These are phyloP conservation scores for Cytospora piceicola DNA, from an alignment of 2,329 filamentous ascomycete species.

Conservation along the genomic window DNA sequence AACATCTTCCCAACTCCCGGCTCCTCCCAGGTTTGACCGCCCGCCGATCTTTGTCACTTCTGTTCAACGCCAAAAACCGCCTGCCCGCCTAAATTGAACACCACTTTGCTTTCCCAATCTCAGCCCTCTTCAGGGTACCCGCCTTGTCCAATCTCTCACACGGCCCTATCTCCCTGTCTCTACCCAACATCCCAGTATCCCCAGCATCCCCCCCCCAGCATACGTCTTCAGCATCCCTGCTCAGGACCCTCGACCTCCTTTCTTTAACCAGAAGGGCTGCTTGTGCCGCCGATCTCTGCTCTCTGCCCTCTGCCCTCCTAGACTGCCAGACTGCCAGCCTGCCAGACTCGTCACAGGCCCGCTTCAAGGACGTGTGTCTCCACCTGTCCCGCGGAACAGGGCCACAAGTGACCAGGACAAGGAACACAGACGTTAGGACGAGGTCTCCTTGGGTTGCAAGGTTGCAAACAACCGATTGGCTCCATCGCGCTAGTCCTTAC, in stretches of 20 bases:
- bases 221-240: slow-evolving; percentile 37
- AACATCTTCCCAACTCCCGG: slow-evolving; percentile 30
- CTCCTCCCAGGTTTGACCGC: slow-evolving; percentile 32
- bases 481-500: slow-evolving; percentile 42
- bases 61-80: slow-evolving; percentile 28
- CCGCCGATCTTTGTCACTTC: slow-evolving; percentile 32
- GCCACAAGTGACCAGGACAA: slow-evolving; percentile 38
- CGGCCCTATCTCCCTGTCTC: slow-evolving; percentile 42
- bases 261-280: slow-evolving; percentile 51
- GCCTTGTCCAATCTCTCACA: slow-evolving; percentile 32
- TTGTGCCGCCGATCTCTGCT: slow-evolving; percentile 53
- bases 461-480: slow-evolving; percentile 44
- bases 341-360: slow-evolving; percentile 56
- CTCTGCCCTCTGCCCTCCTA: too few species aligned
- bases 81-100: slow-evolving; percentile 23
- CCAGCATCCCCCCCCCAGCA: slow-evolving; percentile 44
- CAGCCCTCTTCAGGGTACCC: slow-evolving; percentile 25
- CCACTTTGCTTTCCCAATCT: slow-evolving; percentile 26
- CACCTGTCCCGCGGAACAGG: slow-evolving; percentile 49
- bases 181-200: slow-evolving; percentile 38
- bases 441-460: slow-evolving; percentile 39
- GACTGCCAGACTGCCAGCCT: too few species aligned
- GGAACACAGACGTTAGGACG: slow-evolving; percentile 46
- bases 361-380: slow-evolving; percentile 39
- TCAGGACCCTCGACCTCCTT: slow-evolving; percentile 45